Evolutionary conservation across 2,329 filamentous ascomycete genomes (phyloP).

Genomic region (Phaeophleospora eucalypticola): DNA sequence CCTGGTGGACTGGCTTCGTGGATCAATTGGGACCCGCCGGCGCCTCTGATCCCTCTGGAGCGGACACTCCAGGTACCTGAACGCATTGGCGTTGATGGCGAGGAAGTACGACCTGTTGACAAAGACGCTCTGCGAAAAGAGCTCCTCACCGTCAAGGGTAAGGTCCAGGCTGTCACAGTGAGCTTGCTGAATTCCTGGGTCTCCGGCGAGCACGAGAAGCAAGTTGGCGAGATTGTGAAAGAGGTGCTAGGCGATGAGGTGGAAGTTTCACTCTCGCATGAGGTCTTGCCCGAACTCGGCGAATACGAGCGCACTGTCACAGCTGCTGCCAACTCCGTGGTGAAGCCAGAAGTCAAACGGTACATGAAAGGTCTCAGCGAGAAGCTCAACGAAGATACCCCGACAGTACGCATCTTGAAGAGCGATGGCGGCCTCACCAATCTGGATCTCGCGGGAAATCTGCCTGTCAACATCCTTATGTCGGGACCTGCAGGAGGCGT

Average conservation of each 20-base stretch:
- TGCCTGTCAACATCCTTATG: conserved; percentile 27
- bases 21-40: conserved; percentile 26
- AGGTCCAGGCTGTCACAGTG: conserved; percentile 26
- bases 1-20: conserved; percentile 26
- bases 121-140: conserved; percentile 21
- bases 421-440: conserved; percentile 27
- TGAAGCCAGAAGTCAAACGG: conserved; percentile 27
- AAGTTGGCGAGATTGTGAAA: conserved; percentile 24
- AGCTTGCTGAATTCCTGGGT: conserved; percentile 27
- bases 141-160: conserved; percentile 25
- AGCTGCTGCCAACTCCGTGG: conserved; percentile 25
- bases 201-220: conserved; percentile 24
- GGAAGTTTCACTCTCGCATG: conserved; percentile 24
- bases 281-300: conserved; percentile 26
- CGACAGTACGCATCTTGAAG: conserved; percentile 25
- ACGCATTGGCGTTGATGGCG: conserved; percentile 24
- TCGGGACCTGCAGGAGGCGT: conserved; percentile 28
- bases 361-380: conserved; percentile 24
- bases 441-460: conserved; percentile 21
- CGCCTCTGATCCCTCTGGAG: conserved; percentile 26
- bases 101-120: conserved; percentile 23
- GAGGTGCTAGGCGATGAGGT: conserved; percentile 25
- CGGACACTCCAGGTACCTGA: conserved; percentile 24
- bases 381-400: conserved; percentile 23
- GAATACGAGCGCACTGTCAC: conserved; percentile 28